These are phyloP conservation scores for Aspergillus brunneoviolaceus DNA, from an alignment of 2,329 filamentous ascomycete genomes.

Conservation along the genomic window DNA sequence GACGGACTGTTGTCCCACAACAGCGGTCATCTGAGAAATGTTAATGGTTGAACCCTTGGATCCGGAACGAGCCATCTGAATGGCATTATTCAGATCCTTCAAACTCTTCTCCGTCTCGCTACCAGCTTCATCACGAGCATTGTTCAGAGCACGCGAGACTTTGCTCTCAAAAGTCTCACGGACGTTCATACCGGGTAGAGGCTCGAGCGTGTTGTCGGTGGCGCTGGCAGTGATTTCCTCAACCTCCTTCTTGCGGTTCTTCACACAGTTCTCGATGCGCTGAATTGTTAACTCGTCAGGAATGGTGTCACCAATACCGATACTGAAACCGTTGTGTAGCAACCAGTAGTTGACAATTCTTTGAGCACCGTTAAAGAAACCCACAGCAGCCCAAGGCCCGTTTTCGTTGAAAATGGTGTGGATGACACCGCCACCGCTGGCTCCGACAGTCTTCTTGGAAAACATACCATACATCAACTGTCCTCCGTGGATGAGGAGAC, in stretches of 20 bases:
- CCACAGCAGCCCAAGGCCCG: slow-evolving; percentile 79
- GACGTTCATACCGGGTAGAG: slow-evolving; percentile 97
- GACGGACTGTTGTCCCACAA: slow-evolving; percentile 96
- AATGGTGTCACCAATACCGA: slow-evolving; percentile 97
- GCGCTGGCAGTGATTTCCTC: slow-evolving; percentile 72
- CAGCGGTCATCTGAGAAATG: slow-evolving; percentile 98
- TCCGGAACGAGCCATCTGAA: slow-evolving; percentile 92
- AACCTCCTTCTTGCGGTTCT: slow-evolving; percentile 78
- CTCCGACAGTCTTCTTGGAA: slow-evolving; percentile 92
- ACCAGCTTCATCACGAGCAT: slow-evolving; percentile 94
- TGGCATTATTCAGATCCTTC: slow-evolving; percentile 94
- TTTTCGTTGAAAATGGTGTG: slow-evolving; percentile 97
- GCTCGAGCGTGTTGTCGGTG: slow-evolving; percentile 82
- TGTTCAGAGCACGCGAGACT: slow-evolving; percentile 90
- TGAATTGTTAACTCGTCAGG: slow-evolving; percentile 82
- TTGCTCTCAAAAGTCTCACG: slow-evolving; percentile 98
- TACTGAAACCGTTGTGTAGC: slow-evolving; percentile 92
- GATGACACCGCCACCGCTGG: slow-evolving; percentile 83
- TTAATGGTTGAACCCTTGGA: slow-evolving; percentile 99
- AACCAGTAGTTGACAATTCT: slow-evolving; percentile 97
- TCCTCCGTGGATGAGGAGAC: slow-evolving; percentile 79
- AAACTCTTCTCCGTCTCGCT: slow-evolving; percentile 86
- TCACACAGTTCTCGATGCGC: slow-evolving; percentile 79
- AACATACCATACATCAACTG: slow-evolving; percentile 87
- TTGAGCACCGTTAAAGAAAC: slow-evolving; percentile 94